phyloP scores from a whole-genome alignment of 164 flowering plant species.

The Vitis labrusca region DNA sequence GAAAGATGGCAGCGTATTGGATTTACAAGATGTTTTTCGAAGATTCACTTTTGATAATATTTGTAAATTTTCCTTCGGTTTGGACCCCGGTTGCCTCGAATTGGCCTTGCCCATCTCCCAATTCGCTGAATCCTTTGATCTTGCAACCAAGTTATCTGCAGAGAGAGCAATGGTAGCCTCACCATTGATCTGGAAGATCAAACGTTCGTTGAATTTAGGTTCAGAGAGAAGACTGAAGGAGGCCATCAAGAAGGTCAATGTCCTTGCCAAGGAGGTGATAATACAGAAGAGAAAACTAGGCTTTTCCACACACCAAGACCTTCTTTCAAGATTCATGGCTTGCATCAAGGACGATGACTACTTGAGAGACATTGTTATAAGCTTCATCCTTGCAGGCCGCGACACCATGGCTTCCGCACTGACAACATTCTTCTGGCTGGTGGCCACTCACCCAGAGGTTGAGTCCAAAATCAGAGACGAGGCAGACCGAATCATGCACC shows the following conservation, averaged over 20 bases:
- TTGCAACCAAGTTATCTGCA: constrained; percentile 54
- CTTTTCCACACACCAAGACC: constrained; percentile 24
- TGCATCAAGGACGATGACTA: constrained; percentile 40
- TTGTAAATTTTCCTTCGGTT: constrained; percentile 59
- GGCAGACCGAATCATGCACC: constrained; percentile 34
- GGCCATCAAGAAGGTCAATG: constrained; percentile 38
- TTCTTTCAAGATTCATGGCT: constrained; percentile 56
- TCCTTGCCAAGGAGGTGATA: constrained; percentile 44
- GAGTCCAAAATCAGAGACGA: constrained; percentile 38
- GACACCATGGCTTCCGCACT: constrained; percentile 60
- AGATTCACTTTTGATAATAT: constrained; percentile 65
- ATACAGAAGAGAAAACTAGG: constrained; percentile 33
- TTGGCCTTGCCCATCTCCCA: constrained; percentile 38
- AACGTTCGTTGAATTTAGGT: constrained; percentile 47
- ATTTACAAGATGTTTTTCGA: constrained; percentile 61
- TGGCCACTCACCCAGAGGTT: constrained; percentile 35
- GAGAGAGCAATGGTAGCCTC: constrained; percentile 40
- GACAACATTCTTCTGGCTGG: constrained; percentile 42
- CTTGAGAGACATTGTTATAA: constrained; percentile 54
- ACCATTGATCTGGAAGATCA: constrained; percentile 52
- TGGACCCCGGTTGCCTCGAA: constrained; percentile 57
- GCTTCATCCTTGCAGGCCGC: constrained; percentile 62
- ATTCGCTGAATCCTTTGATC: constrained; percentile 56
- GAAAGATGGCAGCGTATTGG: constrained; percentile 18
- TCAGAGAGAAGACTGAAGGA: constrained; percentile 47